Base-by-base conservation (phyloP, 768 basidiomycete genomes). In the Daedaleopsis sinensis region DNA sequence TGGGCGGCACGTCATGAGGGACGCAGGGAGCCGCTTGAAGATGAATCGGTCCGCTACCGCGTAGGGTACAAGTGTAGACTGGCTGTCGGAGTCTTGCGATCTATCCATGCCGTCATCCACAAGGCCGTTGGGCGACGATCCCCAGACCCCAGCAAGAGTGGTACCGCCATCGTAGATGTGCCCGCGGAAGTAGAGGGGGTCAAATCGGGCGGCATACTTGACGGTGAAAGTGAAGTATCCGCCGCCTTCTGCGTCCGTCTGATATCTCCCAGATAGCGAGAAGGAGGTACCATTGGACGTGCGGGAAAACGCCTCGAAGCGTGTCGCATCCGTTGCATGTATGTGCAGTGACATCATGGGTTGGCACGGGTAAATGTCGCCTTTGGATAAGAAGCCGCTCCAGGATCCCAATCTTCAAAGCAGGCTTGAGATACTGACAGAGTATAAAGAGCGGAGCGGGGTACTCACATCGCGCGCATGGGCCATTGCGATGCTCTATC, bases 1-100 rank as follows among this genome's bases (percentile, higher is more conserved):
- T 2, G 74, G 73, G 27, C 63, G 59, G 44, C 70, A 70, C 7
- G 68, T 56, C 27, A 73, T 52, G 32, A 69, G 43, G 35, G 63
- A 63, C 11, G 73, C 68, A 5, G 61, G 36, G 10, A 66, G 63
- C 8, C 68, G 59, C 55, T 68, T 71, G 58, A 73, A 68, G 46
- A 72, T 55, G 54, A 73, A 73, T 1, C 38, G 56, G 24, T 59
- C 21, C 15, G 19, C 47, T 7, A 49, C 21, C 9, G 47, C 23
- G 21, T 49, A n/a, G 19, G 47, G 19, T 15, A 49, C 47, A 10
- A 49, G 47, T 11, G 47, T 49, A 21, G 47, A 49, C 47, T 49
- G 47, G 47, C 47, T 49, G 47, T 49, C 47, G 8, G 19, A 49
- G 12, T 23, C 12, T 13, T 13, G 8, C 3, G 47, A 49, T 10